Evolutionary conservation across 176 grass and related monocot species (phyloP).

Genomic region (Aegilops bicornis): DNA sequence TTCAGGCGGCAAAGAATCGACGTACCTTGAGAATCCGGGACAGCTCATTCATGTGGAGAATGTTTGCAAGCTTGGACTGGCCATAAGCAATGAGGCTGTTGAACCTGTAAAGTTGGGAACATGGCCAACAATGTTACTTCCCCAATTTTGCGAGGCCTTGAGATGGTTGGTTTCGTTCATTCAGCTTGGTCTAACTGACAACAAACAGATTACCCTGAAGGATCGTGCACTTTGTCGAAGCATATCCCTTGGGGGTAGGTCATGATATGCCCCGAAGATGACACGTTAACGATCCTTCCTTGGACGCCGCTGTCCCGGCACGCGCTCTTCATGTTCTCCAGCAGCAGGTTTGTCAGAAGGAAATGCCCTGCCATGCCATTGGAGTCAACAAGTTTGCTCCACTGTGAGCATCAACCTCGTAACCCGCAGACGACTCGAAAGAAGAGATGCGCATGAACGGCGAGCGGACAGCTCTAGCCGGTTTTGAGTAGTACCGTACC

Average conservation of each 20-base stretch:
- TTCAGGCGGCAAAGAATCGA: not conserved
- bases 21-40: slow-evolving; percentile 59
- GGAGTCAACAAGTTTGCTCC: not conserved
- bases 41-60: slow-evolving; percentile 75
- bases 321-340: slow-evolving; percentile 80
- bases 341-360: slow-evolving; percentile 75
- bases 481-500: slow-evolving; percentile 1
- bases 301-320: slow-evolving; percentile 39
- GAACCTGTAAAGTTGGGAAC: slow-evolving; percentile 49
- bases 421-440: not conserved
- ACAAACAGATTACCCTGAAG: slow-evolving; percentile 54
- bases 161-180: not conserved
- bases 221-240: slow-evolving; percentile 67
- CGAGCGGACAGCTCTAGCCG: not conserved
- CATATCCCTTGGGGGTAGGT: slow-evolving; percentile 59
- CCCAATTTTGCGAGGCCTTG: not conserved
- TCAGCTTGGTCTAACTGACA: not conserved
- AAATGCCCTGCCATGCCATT: slow-evolving; percentile 74
- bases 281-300: slow-evolving; percentile 80
- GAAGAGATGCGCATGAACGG: not conserved
- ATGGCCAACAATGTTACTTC: not conserved
- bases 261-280: slow-evolving; percentile 55
- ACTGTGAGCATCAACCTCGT: not conserved
- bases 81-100: slow-evolving; percentile 56
- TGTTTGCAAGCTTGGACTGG: slow-evolving; percentile 90